Evolutionary conservation across 1,284 basidiomycete genomes (phyloP), one percentile per base, ranked within the genome.

Genomic region (Meira miltonrushii): DNA sequence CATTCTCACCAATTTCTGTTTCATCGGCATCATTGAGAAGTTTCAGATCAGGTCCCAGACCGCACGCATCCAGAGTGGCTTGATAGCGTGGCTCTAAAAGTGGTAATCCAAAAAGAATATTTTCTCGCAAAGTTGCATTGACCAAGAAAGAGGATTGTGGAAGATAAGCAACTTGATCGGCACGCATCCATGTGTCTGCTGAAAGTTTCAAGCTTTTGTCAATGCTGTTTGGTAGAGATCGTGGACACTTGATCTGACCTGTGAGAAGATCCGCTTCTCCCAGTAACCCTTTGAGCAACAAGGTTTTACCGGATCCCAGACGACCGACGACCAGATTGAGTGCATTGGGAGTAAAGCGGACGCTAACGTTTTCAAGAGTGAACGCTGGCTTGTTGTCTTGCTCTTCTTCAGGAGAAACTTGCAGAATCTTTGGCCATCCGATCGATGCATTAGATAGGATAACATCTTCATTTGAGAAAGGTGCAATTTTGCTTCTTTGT

Each of bases 221-320:
- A 58, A 46, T 58, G 33, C 21, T 39, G 23, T 33, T 37, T 13
- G 44, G n/a, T 10, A 21, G 10, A 19, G 55, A 47, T 0, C 17
- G 47, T 11, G 55, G 55, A 25, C 55, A 56, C 8, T n/a, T 17
- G 38, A 68, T 54, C 2, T 25, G n/a, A 9, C 75, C 75, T 11
- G 37, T 28, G 11, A 66, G 40, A 37, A 71, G 33, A 39, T 73
- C 68, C 25, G 61, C 64, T 51, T 78, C 74, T 51, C 71, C 71
- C 11, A 75, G 66, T 11, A 75, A 58, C 12, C 68, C 70, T 19
- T 62, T 62, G 7, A 78, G 57, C 10, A 77, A 61, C 1, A 71
- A 67, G 23, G 70, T 68, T 56, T 78, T 78, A 19, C 75, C 75
- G 7, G 67, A 57, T 15, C 75, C 75, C 1, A 72, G 57, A 7